Evolutionary conservation across 306 rosid genomes (phyloP).

Genomic region (Trichosanthes truncata): DNA sequence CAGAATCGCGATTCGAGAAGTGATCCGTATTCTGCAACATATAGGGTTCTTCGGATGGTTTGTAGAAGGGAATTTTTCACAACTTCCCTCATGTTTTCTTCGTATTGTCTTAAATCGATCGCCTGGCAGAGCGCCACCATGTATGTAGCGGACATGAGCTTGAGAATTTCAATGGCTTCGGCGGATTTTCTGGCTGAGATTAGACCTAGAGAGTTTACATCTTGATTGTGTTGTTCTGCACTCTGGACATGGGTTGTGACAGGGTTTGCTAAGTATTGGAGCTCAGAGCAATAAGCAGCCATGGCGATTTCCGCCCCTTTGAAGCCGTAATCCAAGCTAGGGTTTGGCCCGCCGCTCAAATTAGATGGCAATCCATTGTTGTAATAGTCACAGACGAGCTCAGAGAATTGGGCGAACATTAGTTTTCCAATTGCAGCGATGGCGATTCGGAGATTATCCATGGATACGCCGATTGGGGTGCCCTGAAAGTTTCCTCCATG

Average conservation of each 20-base stretch:
- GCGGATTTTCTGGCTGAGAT: slow-evolving; percentile 28
- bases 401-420: slow-evolving; percentile 32
- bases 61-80: slow-evolving; percentile 16
- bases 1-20: slow-evolving; percentile 24
- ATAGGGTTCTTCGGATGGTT: slow-evolving; percentile 17
- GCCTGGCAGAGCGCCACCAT: slow-evolving; percentile 33
- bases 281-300: slow-evolving; percentile 33
- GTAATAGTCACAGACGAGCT: slow-evolving; percentile 26
- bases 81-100: slow-evolving; percentile 26
- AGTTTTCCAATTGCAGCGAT: slow-evolving; percentile 31
- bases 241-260: slow-evolving; percentile 28
- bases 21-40: slow-evolving; percentile 15
- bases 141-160: slow-evolving; percentile 28
- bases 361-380: slow-evolving; percentile 30
- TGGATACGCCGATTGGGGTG: slow-evolving; percentile 30
- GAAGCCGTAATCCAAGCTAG: slow-evolving; percentile 31
- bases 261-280: slow-evolving; percentile 24
- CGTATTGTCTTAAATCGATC: slow-evolving; percentile 22
- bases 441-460: slow-evolving; percentile 30
- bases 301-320: slow-evolving; percentile 31
- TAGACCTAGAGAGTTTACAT: slow-evolving; percentile 30
- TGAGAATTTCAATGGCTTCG: slow-evolving; percentile 27
- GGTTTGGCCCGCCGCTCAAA: slow-evolving; percentile 25
- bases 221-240: slow-evolving; percentile 33
- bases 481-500: slow-evolving; percentile 36